Evolutionary conservation across 495 filamentous ascomycete species (phyloP), one percentile per base, ranked within the genome.

Genomic region (Massariosphaeria phaeospora): DNA sequence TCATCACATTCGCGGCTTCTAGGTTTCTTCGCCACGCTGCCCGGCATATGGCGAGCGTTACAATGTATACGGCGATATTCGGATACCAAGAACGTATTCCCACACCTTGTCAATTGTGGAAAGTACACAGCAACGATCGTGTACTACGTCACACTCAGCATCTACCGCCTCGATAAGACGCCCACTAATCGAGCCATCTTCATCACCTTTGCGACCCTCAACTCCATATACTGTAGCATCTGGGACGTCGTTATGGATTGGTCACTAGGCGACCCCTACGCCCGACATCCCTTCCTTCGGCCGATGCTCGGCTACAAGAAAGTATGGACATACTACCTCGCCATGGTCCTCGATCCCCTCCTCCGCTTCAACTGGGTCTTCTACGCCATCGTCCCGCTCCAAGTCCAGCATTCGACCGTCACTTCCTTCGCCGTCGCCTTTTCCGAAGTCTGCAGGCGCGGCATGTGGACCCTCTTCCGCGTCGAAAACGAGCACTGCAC

Each of bases 211-310:
- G 87, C 88, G 1, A 72, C 79, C 13, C 70, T 95, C 57, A 97
- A 96, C 66, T 77, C 82, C 21, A 71, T 91, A 12, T 96, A 96
- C 66, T 84, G 77, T 66, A 86, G 80, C 34, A 47, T 95, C n/a
- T 98, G 93, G 93, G 93, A 98, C 62, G 63, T 98, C n/a, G 80
- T 84, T 51, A 95, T 96, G 86, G 93, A 98, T 70, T 97, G 91
- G 83, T 90, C 78, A 35, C 74, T 96, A 13, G 76, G 88, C 8
- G 88, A 95, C 58, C 79, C 85, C 0, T 81, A 86, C 43, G 78
- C 87, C 2, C 73, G 76, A 31, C 75, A 85, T 48, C 77, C 74
- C 0, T 81, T 89, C 44, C 78, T 98, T 15, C 82, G 93, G n/a
- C 77, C 87, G 34, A 80, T 82, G n/a, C 77, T 90, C 0, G 89